Base-by-base conservation (phyloP, 2,329 filamentous ascomycete genomes). In the Exserohilum turcica region DNA sequence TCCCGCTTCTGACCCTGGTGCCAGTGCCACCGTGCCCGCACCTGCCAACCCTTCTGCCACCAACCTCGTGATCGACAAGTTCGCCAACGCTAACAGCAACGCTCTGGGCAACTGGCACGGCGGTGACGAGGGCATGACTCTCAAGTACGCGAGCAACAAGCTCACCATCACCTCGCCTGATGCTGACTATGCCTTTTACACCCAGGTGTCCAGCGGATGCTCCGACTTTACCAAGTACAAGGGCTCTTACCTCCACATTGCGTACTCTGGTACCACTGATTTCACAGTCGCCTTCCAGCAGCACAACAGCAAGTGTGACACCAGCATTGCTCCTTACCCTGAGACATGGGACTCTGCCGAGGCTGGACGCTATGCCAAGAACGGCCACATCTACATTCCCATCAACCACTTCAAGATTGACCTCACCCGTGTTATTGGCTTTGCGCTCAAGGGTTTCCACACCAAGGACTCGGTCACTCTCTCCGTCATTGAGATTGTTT, bases 331-430 rank as follows among this genome's bases (percentile, higher is more conserved):
- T 15, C 86, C 87, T 0, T 88, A 81, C 63, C 86, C 86, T 0
- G 84, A 84, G 67, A 88, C 86, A 0, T 86, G 86, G 79, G 86
- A 89, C 67, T 86, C 84, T 0, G 76, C 88, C 15, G 85, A 89
- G 68, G 86, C 86, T 1, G 76, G 79, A 3, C 80, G 86, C 38
- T 89, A 90, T 66, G 73, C 79, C 0, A 78, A 76, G 48, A 72
- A 71, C 16, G 77, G 74, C 0, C 80, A 87, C 64, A 85, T 89
- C 56, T 89, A 88, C 72, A 82, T 89, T 42, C 87, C 87, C 1
- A 76, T 89, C 28, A 80, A 76, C 38, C 87, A 90, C 72, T 90
- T 89, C 76, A 79, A 81, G 60, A 80, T 89, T 62, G 77, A 88
- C 64, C 78, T 82, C 3, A 77, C 74, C 10, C 79, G 82, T 4